phyloP scores from a whole-genome alignment of 495 filamentous ascomycete species.

The Penicillium soppii region DNA sequence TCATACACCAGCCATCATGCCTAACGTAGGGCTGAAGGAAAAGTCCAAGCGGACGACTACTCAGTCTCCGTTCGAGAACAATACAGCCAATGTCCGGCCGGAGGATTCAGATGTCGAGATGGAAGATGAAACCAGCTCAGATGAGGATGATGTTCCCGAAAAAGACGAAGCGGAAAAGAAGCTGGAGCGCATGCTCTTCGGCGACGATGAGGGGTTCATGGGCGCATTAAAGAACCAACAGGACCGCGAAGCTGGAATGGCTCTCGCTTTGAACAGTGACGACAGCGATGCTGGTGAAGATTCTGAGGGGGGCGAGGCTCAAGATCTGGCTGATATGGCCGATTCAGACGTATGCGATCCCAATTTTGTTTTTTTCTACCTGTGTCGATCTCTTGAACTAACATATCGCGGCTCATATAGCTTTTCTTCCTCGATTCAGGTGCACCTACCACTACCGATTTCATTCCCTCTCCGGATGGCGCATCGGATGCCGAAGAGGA shows the following conservation, averaged over 20 bases:
- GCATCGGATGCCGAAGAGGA: slow-evolving; percentile 38
- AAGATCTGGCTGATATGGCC: slow-evolving; percentile 60
- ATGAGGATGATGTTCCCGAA: slow-evolving; percentile 49
- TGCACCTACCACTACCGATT: slow-evolving; percentile 46
- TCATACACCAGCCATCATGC: slow-evolving; percentile 23
- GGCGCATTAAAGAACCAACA: slow-evolving; percentile 58
- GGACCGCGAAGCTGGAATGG: slow-evolving; percentile 30
- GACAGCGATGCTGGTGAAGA: slow-evolving; percentile 31
- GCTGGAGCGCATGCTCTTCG: slow-evolving; percentile 82
- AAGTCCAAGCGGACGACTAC: slow-evolving; percentile 32
- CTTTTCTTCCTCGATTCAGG: slow-evolving; percentile 73
- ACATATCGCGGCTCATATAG: slow-evolving; percentile 29
- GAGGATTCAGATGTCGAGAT: slow-evolving; percentile 31
- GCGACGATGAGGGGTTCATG: slow-evolving; percentile 77
- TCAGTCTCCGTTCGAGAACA: slow-evolving; percentile 26
- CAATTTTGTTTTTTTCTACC: background rate
- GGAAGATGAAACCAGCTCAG: slow-evolving; percentile 29
- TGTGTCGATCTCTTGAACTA: background rate
- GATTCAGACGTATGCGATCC: slow-evolving; percentile 19
- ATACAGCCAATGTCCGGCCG: slow-evolving; percentile 10
- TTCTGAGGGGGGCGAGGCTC: slow-evolving; percentile 26
- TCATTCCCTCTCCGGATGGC: slow-evolving; percentile 30
- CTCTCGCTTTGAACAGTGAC: slow-evolving; percentile 33
- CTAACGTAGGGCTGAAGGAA: slow-evolving; percentile 29
- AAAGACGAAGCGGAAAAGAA: slow-evolving; percentile 82